phyloP scores from a whole-genome alignment of 2,329 filamentous ascomycete species.

The Boeremia lycopersici region DNA sequence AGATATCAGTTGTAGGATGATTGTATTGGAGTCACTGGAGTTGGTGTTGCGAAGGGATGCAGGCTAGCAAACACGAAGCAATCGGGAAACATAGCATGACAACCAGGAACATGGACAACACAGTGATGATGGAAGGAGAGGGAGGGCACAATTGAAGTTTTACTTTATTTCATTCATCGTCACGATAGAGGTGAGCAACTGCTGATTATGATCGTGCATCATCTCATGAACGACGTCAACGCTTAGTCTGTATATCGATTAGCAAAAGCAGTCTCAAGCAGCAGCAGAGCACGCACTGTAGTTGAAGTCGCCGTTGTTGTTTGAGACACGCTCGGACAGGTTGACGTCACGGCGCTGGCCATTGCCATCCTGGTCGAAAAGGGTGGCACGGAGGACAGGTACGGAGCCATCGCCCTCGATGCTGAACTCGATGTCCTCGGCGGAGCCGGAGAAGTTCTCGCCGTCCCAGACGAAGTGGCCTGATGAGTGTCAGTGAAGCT shows the following conservation, averaged over 20 bases:
- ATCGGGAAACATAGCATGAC: not conserved
- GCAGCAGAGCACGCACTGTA: conserved; percentile 20
- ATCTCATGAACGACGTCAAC: not conserved
- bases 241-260: conserved; percentile 4
- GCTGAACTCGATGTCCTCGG: conserved; percentile 55
- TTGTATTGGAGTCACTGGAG: not conserved
- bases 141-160: conserved; percentile 3
- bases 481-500: conserved; percentile 20
- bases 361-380: conserved; percentile 54
- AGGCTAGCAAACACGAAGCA: not conserved
- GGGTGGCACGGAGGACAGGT: conserved; percentile 60
- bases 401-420: conserved; percentile 58
- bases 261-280: not conserved
- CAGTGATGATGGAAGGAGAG: not conserved
- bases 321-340: conserved; percentile 61
- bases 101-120: not conserved
- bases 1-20: not conserved
- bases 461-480: conserved; percentile 56
- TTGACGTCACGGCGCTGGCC: conserved; percentile 56
- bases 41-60: not conserved
- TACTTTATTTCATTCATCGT: conserved; percentile 15
- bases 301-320: conserved; percentile 54
- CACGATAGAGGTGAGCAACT: not conserved
- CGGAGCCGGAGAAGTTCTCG: conserved; percentile 54
- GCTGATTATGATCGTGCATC: not conserved